Evolutionary conservation across 202 grass and related monocot species (phyloP), one percentile per base, ranked within the genome.

Genomic region (Hordeum pubiflorum): DNA sequence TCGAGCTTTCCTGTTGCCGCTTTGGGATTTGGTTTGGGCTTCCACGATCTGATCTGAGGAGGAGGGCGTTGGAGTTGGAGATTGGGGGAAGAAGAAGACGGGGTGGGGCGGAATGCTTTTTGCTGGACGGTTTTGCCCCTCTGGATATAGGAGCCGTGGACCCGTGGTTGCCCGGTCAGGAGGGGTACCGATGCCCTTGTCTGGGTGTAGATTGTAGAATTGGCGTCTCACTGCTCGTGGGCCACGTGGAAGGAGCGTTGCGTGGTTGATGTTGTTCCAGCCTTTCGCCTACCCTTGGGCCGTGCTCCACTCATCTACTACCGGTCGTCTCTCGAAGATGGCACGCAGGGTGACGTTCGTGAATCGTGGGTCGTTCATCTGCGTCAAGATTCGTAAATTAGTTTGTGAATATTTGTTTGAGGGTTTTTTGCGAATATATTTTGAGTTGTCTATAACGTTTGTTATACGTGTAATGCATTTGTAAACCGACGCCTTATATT

Each of bases 1-100:
- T 64, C 52, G 48, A 76, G 54, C 32, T 39, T 14, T 12, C 15
- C 15, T 23, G 70, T 32, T 62, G 36, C 52, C 26, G 69, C 26
- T 52, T 52, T 6, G 43, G 69, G 69, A 72, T 72, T 72, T 72
- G 69, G 44, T 54, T 22, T 12, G 17, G 64, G 64, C n/a, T 44
- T 50, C 3, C 15, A 20, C 58, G 87, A 82, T 89, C 78, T 78
- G 87, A 89, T 85, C 82, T 85, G 46, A 50, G 46, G 78, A 58
- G 21, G 84, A 26, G 26, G 9, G 29, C 52, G 81, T 46, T 52
- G 26, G 63, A 77, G 81, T 46, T 52, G 26, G 63, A 77, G 44
- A 50, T 50, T 29, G 26, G 43, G 52, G 2, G 11, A 29, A 24
- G 55, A 29, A 76, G 86, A 81, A 76, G 82, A 81, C 77, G 77